A percentile compares a stretch with the other conserved stretches of the same genome.
Evolutionary conservation across 352 stramenopile genomes (phyloP).

Genomic region (Globisporangium canariense): DNA sequence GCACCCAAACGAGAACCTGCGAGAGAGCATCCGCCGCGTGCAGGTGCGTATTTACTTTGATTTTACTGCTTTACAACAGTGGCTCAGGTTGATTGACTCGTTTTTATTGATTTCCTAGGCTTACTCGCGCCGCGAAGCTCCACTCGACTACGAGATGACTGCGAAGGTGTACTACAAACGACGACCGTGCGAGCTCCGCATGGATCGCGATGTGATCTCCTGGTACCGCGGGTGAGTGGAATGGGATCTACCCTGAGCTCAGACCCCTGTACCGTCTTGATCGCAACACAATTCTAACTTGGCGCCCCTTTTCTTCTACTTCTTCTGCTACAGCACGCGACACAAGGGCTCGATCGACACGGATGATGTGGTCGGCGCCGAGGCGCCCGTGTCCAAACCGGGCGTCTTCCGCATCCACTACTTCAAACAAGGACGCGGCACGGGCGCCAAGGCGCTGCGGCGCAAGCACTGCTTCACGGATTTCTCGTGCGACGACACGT

Average conservation of each 20-base stretch:
- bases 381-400: conserved; percentile 29
- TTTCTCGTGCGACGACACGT: conserved; percentile 38
- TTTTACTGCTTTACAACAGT: background rate
- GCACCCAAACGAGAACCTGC: conserved; percentile 55
- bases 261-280: background rate
- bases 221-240: conserved; percentile 43
- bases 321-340: conserved; percentile 24
- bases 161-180: conserved; percentile 41
- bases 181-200: conserved; percentile 51
- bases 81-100: background rate
- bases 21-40: conserved; percentile 78
- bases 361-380: conserved; percentile 74
- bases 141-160: conserved; percentile 59
- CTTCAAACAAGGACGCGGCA: conserved; percentile 64
- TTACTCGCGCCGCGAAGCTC: conserved; percentile 70
- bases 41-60: conserved; percentile 17
- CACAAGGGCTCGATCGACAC: conserved; percentile 51
- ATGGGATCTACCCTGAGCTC: background rate
- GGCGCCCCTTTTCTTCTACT: background rate
- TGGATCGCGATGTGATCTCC: conserved; percentile 58
- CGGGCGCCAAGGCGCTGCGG: conserved; percentile 52
- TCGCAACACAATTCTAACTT: background rate
- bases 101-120: conserved; percentile 27
- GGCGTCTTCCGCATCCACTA: conserved; percentile 66
- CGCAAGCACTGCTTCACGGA: conserved; percentile 48